Evolutionary conservation across 2,329 filamentous ascomycete genomes (phyloP).

Genomic region (Claviceps quebecensis): DNA sequence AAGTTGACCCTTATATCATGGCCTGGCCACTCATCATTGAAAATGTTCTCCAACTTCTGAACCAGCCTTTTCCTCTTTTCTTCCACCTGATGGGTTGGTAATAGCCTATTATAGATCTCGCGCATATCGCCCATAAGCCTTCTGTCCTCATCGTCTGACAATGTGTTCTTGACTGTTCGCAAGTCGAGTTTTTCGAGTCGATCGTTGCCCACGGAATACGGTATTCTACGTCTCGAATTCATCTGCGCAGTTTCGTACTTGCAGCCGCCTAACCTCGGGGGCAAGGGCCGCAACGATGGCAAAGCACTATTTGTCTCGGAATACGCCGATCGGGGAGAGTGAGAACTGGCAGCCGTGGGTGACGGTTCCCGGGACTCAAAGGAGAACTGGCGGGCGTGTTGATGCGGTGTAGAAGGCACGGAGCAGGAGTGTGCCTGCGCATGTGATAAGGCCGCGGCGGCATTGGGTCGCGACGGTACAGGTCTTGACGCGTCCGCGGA

Average conservation of each 20-base stretch:
- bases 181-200: slow-evolving; percentile 57
- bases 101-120: slow-evolving; percentile 69
- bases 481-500: slow-evolving; percentile 17
- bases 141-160: slow-evolving; percentile 59
- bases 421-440: slow-evolving; percentile 58
- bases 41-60: slow-evolving; percentile 72
- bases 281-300: slow-evolving; percentile 52
- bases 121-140: slow-evolving; percentile 72
- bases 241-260: slow-evolving; percentile 80
- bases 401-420: slow-evolving; percentile 84
- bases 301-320: slow-evolving; percentile 72
- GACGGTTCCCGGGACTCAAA: slow-evolving; percentile 69
- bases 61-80: slow-evolving; percentile 61
- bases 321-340: slow-evolving; percentile 80
- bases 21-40: slow-evolving; percentile 85
- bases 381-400: slow-evolving; percentile 70
- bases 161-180: slow-evolving; percentile 55
- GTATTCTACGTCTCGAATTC: slow-evolving; percentile 72
- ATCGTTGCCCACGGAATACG: slow-evolving; percentile 78
- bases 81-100: slow-evolving; percentile 70
- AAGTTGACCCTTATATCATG: slow-evolving; percentile 81
- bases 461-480: slow-evolving; percentile 16
- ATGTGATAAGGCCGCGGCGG: slow-evolving; percentile 16
- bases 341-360: slow-evolving; percentile 59
- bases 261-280: slow-evolving; percentile 50